Percentiles rank a stretch among this genome's conserved stretches.
Conservation (phyloP, 2,329 filamentous ascomycete genomes). For the Spiromastix sp. region DNA sequence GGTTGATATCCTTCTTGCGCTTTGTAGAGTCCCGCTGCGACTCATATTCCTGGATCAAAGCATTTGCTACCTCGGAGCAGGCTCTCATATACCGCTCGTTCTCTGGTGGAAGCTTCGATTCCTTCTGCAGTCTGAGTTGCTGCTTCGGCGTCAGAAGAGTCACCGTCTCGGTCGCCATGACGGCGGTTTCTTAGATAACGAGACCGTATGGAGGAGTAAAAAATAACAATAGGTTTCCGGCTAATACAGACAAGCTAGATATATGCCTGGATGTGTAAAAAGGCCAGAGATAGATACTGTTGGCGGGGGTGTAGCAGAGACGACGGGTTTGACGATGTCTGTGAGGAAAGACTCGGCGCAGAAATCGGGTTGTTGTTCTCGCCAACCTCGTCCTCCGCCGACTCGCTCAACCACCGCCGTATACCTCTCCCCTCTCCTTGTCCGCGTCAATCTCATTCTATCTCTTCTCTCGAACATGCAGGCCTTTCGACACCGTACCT, state of each 20-base stretch:
- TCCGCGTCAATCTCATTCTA: conserved; percentile 11
- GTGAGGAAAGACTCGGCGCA: neutral
- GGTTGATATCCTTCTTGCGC: conserved; percentile 76
- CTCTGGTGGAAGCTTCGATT: conserved; percentile 68
- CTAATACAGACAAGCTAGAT: neutral
- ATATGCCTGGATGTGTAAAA: neutral
- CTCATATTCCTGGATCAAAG: conserved; percentile 90
- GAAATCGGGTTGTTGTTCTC: neutral
- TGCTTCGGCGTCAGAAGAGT: conserved; percentile 46
- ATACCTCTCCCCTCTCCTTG: conserved; percentile 3
- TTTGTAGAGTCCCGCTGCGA: conserved; percentile 61
- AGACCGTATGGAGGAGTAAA: neutral
- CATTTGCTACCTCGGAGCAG: conserved; percentile 90
- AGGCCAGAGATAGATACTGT: neutral
- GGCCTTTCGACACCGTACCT: conserved; percentile 65
- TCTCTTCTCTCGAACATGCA: conserved; percentile 52
- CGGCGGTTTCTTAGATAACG: neutral
- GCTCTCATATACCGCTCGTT: conserved; percentile 90
- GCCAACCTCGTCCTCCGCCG: neutral
- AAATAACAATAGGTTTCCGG: too few species aligned
- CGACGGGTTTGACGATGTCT: too few species aligned
- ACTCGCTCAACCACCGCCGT: neutral
- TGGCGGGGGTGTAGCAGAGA: neutral
- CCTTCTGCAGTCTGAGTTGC: conserved; percentile 52
- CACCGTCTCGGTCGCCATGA: conserved; percentile 52